phyloP scores from a whole-genome alignment of 2,329 filamentous ascomycete genomes.

The Penicillium sp. region DNA sequence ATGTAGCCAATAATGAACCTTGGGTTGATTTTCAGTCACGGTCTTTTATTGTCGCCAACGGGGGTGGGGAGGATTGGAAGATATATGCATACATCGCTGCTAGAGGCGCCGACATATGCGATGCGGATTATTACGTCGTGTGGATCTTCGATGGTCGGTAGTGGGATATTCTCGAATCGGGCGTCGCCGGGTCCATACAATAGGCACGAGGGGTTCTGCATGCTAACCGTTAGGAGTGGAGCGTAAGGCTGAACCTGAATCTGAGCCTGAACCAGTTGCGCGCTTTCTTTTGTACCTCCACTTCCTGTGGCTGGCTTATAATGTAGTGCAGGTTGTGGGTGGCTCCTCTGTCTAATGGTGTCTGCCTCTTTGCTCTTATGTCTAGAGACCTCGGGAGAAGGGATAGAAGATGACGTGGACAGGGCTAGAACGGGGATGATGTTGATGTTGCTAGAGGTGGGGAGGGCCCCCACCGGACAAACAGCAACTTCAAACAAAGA shows the following conservation, averaged over 20 bases:
- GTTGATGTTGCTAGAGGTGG: not conserved
- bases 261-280: no score
- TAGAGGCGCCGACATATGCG: conserved; percentile 51
- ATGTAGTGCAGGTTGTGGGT: not conserved
- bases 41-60: not conserved
- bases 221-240: conserved; percentile 3
- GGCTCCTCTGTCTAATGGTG: not conserved
- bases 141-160: conserved; percentile 40
- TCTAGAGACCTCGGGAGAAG: no score
- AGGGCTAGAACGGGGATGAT: not conserved
- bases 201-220: conserved; percentile 47
- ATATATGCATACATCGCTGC: conserved; percentile 38
- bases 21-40: not conserved
- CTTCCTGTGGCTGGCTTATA: not conserved
- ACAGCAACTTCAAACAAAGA: not conserved
- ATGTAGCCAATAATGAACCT: conserved; percentile 47
- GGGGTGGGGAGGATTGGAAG: not conserved
- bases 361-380: not conserved
- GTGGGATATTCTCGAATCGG: conserved; percentile 42
- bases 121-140: conserved; percentile 52
- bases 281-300: not conserved
- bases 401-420: conserved; percentile 7
- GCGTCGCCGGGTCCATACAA: conserved; percentile 46
- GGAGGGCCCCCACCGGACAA: not conserved
- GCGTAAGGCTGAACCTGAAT: not conserved